Conservation (phyloP, 208 protist species). For the Trichomonas vaginalis region DNA sequence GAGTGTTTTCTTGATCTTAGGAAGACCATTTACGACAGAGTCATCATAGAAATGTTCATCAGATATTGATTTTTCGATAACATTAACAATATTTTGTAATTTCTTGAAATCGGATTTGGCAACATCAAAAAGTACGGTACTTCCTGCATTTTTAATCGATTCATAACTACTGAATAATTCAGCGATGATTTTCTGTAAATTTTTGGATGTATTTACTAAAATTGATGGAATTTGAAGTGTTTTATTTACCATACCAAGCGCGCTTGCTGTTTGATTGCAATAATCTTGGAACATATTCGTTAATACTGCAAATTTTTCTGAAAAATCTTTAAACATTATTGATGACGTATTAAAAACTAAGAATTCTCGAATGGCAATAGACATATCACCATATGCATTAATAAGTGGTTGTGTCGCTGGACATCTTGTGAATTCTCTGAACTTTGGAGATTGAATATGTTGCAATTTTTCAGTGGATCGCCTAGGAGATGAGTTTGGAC, state of each 20-base stretch:
- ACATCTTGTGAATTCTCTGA: not conserved
- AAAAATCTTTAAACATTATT: not conserved
- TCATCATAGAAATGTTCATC: not conserved
- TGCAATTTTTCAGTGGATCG: not conserved
- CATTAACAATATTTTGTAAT: not conserved
- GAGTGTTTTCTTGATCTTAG: not conserved
- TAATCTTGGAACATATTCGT: not conserved
- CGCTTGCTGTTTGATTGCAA: not conserved
- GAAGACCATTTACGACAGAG: not conserved
- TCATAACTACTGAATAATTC: not conserved
- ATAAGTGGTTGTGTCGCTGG: not conserved
- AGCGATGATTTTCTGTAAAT: not conserved
- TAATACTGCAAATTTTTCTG: not conserved
- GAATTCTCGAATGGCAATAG: not conserved
- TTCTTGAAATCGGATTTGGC: not conserved
- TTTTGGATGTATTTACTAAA: not conserved
- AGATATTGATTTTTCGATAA: not conserved
- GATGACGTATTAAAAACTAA: not conserved
- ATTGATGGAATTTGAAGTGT: not conserved
- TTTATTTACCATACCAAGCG: not conserved
- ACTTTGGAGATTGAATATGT: not conserved
- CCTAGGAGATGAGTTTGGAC: not conserved
- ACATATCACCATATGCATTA: not conserved
- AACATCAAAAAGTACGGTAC: not conserved
- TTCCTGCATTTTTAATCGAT: not conserved